Evolutionary conservation across 768 basidiomycete genomes (phyloP), one percentile per base, ranked within the genome.

Genomic region (Lactarius deliciosus): DNA sequence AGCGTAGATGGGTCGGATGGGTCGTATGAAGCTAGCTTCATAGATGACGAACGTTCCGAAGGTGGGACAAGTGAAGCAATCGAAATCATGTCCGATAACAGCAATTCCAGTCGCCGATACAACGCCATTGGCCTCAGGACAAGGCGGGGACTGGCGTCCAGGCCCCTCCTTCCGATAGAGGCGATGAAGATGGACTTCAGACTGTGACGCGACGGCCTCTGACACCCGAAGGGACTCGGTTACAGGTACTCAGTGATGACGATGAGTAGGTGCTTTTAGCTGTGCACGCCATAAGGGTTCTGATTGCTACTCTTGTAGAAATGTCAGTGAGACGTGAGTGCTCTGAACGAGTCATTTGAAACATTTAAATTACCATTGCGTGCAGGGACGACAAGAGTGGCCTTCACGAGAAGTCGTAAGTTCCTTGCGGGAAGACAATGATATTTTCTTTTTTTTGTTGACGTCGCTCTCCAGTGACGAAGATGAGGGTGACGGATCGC

Each of bases 11-110:
- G 32, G 22, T 65, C 64, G n/a, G 60, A 66, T 10, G 62, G 40
- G 7, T 64, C 60, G 15, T 85, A 84, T 59, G 83, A 83, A 66
- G 78, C 79, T 68, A 84, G 84, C 72, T 86, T 86, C 70, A 85
- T 87, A 59, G 84, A 85, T 50, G 85, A 86, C 53, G 77, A 77
- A 20, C 75, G 71, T 38, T 62, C 40, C 28, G 68, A 60, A 3
- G 45, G 41, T 8, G 22, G 62, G 10, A 15, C 36, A 16, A 41
- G 25, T 57, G 68, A 64, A 43, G 58, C 43, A 2, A 60, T 70
- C 40, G 67, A 61, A 41, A 45, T 62, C n/a, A 64, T 60, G 22
- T 64, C 66, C 8, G 63, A 64, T n/a, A 43, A 40, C 4, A 60
- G 50, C 41, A 22, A 62, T 41, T 36, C 59, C 34, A n/a, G 54